Conservation (phyloP, 345 rosid species). For the Citrus sp. region DNA sequence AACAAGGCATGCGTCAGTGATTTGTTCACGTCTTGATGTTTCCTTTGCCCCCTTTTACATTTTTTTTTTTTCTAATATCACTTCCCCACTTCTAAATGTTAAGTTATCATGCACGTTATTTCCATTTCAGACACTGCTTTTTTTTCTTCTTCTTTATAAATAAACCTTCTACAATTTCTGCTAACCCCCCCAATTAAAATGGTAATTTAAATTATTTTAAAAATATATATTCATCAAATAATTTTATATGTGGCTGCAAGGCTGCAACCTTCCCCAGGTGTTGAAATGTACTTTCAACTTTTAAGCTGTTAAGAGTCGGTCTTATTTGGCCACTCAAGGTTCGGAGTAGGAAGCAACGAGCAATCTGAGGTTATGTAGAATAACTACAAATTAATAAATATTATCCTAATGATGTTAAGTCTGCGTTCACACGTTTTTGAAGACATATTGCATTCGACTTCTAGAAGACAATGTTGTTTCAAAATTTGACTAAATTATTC, state of each 20-base stretch:
- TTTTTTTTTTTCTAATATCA: no score
- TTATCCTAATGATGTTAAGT: no score
- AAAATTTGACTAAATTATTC: constrained; percentile 1
- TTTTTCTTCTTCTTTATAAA: no score
- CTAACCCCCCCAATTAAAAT: no score
- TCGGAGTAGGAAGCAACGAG: neutral
- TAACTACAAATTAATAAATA: no score
- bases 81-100: no score
- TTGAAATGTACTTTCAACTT: neutral
- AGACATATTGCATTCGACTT: no score
- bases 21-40: neutral
- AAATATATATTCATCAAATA: neutral
- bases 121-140: neutral
- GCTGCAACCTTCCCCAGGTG: neutral
- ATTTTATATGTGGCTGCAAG: neutral
- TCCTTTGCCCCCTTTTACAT: no score
- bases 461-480: neutral
- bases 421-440: no score
- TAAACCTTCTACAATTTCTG: no score
- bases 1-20: constrained; percentile 3
- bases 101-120: neutral
- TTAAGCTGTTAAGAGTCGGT: neutral
- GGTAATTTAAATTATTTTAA: no score
- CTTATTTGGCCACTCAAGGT: neutral
- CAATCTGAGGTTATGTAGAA: no score